Evolutionary conservation across 441 rosid species (phyloP).

Genomic region (Macaranga tanarius): DNA sequence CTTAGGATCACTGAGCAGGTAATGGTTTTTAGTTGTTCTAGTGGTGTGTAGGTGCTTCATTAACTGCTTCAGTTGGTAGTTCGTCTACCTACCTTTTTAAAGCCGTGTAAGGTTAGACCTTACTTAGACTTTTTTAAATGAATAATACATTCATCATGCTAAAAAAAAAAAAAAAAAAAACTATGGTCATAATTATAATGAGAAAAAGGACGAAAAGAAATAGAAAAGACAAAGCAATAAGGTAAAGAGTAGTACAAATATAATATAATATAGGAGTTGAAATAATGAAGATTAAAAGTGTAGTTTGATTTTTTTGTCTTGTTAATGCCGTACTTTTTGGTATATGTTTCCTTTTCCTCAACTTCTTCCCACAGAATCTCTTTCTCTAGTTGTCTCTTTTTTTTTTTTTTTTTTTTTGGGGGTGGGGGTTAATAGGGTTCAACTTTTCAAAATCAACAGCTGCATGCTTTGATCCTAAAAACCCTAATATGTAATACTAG

Average conservation of each 20-base stretch:
- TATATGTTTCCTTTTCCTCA: neutral
- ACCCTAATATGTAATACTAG: neutral
- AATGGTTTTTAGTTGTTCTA: no score
- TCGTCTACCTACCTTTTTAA: no score
- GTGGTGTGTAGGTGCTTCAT: no score
- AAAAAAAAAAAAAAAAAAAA: no score
- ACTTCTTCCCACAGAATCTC: neutral
- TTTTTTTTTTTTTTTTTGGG: no score
- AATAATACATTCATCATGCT: no score
- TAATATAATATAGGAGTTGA: neutral
- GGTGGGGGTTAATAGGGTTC: no score
- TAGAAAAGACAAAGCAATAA: slow-evolving; percentile 18
- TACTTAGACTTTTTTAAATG: no score
- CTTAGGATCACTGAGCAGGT: no score
- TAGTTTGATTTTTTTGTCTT: slow-evolving; percentile 15
- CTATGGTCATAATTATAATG: neutral
- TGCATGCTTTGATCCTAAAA: neutral
- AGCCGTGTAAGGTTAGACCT: no score
- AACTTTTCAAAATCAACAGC: slow-evolving; percentile 20
- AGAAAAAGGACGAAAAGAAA: slow-evolving; percentile 8
- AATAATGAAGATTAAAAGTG: neutral
- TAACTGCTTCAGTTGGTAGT: no score
- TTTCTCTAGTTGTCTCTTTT: neutral
- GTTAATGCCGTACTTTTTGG: neutral
- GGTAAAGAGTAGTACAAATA: neutral